Percentiles rank a stretch among this genome's conserved stretches.
These are phyloP conservation scores for Ambrosia trifida DNA, from an alignment of 129 eudicot genomes.

Conservation along the genomic window DNA sequence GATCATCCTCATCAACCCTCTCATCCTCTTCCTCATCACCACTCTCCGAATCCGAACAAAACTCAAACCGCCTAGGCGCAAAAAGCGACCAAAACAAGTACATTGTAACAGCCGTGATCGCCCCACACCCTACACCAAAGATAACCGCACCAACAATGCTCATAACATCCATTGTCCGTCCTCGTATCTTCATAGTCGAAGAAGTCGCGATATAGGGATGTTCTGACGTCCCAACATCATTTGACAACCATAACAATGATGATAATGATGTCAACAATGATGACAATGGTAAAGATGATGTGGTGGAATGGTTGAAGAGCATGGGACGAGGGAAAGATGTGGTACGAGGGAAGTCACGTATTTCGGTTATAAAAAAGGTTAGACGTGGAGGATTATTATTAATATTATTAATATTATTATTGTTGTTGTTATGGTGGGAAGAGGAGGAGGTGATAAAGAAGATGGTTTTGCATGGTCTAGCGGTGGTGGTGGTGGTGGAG, in stretches of 20 bases:
- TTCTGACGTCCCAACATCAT: constrained; percentile 16
- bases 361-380: constrained; percentile 12
- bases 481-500: constrained; percentile 2
- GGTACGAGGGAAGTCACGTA: neutral
- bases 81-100: constrained; percentile 73
- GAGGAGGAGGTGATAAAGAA: constrained; percentile 19
- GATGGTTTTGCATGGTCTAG: constrained; percentile 18
- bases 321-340: neutral
- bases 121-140: constrained; percentile 86
- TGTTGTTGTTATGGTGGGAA: neutral
- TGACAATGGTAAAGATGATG: constrained; percentile 1
- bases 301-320: constrained; percentile 23
- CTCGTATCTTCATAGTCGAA: constrained; percentile 52
- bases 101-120: constrained; percentile 73
- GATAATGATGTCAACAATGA: neutral
- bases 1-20: constrained; percentile 20
- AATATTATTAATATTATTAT: no score
- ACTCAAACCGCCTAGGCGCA: constrained; percentile 40
- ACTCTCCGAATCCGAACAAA: constrained; percentile 37
- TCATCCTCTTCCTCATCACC: constrained; percentile 37
- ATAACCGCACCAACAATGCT: constrained; percentile 75
- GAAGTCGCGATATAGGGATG: constrained; percentile 19
- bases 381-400: neutral
- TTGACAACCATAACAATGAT: no score
- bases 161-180: constrained; percentile 66